A percentile compares a stretch with the other conserved stretches of the same genome.
These are phyloP conservation scores for Epichloe uncinata DNA, from an alignment of 2,329 filamentous ascomycete genomes.

Conservation along the genomic window DNA sequence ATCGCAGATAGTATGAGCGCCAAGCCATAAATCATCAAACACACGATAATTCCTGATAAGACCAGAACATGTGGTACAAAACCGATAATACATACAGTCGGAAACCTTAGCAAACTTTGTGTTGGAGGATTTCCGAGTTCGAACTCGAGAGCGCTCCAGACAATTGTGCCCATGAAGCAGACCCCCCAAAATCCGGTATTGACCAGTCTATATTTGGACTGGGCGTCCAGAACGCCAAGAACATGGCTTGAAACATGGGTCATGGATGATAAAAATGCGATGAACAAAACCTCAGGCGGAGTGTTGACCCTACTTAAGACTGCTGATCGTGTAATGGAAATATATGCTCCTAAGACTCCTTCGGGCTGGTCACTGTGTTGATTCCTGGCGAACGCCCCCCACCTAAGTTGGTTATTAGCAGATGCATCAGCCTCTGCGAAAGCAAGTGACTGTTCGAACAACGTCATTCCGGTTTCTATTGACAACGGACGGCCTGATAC, in stretches of 20 bases:
- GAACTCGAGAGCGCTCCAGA: constrained; percentile 57
- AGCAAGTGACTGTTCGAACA: constrained; percentile 90
- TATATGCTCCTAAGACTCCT: constrained; percentile 16
- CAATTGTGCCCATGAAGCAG: constrained; percentile 76
- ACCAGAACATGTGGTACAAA: constrained; percentile 93
- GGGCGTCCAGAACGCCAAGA: constrained; percentile 67
- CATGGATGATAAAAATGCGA: constrained; percentile 77
- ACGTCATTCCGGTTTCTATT: constrained; percentile 86
- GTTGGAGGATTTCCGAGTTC: constrained; percentile 44
- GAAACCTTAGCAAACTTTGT: constrained; percentile 68
- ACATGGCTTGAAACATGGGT: constrained; percentile 78
- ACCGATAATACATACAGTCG: constrained; percentile 86
- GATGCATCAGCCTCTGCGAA: constrained; percentile 92
- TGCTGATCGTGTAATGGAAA: constrained; percentile 47
- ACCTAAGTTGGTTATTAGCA: constrained; percentile 65
- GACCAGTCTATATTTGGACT: constrained; percentile 65
- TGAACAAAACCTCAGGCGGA: constrained; percentile 73
- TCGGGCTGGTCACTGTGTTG: constrained; percentile 21
- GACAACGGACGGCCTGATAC: constrained; percentile 69
- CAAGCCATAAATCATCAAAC: constrained; percentile 61
- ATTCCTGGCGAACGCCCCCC: constrained; percentile 46
- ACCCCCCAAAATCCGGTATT: constrained; percentile 85
- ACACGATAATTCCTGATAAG: constrained; percentile 62
- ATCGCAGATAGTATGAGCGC: constrained; percentile 62
- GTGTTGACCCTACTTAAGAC: constrained; percentile 75